Evolutionary conservation across 31 red algal genomes (phyloP).

Genomic region (Odonthalia washingtoniensis): DNA sequence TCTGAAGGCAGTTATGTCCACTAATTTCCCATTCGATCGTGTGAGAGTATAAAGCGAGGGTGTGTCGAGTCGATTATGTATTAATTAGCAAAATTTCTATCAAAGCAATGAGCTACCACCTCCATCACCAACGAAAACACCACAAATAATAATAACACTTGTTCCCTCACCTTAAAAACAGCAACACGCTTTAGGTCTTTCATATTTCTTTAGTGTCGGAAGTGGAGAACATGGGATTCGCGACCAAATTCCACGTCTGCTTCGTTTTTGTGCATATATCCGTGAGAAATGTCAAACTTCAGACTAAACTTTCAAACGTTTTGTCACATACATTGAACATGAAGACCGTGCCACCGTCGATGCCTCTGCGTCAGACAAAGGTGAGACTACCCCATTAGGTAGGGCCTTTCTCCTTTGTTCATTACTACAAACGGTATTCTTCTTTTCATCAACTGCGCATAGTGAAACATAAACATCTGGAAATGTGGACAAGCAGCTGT

Average conservation of each 20-base stretch:
- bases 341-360: conserved; percentile 6
- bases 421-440: neutral
- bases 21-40: neutral
- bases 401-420: conserved; percentile 35
- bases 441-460: neutral
- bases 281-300: neutral
- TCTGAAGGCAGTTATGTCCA: neutral
- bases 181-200: too few relatives aligned
- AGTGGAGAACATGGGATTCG: conserved; percentile 22
- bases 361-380: neutral
- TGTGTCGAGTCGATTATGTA: neutral
- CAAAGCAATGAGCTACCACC: neutral
- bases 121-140: too few relatives aligned
- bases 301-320: neutral
- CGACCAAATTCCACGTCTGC: conserved; percentile 34
- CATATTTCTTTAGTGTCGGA: neutral
- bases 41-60: neutral
- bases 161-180: too few relatives aligned
- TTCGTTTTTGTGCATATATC: conserved; percentile 16
- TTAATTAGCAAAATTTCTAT: neutral
- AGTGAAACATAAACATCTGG: neutral
- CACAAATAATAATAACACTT: too few relatives aligned
- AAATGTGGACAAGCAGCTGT: neutral
- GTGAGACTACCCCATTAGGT: conserved; percentile 6
- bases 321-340: conserved; percentile 24